A percentile compares a stretch with the other conserved stretches of the same genome.
phyloP scores from a whole-genome alignment of 2,329 filamentous ascomycete species.

The Cryphonectria nitschkei region DNA sequence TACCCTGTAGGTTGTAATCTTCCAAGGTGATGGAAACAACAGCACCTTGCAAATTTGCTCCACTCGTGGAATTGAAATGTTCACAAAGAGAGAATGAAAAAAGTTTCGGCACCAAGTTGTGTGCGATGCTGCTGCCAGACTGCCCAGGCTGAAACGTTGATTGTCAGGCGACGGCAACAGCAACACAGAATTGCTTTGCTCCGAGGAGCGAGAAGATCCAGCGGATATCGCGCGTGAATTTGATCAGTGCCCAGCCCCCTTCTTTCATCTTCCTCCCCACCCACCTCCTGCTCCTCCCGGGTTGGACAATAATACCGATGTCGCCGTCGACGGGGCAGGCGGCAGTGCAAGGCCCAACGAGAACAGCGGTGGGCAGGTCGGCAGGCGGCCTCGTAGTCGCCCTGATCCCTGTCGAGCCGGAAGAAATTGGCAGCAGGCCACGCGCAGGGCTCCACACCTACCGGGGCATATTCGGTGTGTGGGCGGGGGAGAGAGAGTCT shows the following conservation, averaged over 20 bases:
- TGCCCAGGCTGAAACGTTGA: not conserved
- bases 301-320: constrained; percentile 6
- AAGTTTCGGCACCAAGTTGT: not conserved
- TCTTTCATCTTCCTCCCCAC: not conserved
- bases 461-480: constrained; percentile 11
- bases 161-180: not conserved
- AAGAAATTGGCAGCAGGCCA: constrained; percentile 3
- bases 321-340: constrained; percentile 17
- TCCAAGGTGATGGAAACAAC: not conserved
- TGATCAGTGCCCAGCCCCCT: not conserved
- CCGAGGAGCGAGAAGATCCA: not conserved
- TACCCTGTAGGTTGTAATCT: not conserved
- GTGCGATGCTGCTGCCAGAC: not conserved
- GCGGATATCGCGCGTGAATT: not conserved
- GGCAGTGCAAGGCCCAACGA: not conserved
- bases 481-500: constrained; percentile 1
- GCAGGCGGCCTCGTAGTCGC: constrained; percentile 1
- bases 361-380: constrained; percentile 22
- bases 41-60: not conserved
- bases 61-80: not conserved
- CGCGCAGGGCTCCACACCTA: not conserved
- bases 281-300: not conserved
- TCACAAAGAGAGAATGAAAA: not conserved
- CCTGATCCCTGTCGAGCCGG: constrained; percentile 14
- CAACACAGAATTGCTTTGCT: not conserved